Evolutionary conservation across 2,329 filamentous ascomycete species (phyloP), one percentile per base, ranked within the genome.

Genomic region (Aureobasidium leucospermi): DNA sequence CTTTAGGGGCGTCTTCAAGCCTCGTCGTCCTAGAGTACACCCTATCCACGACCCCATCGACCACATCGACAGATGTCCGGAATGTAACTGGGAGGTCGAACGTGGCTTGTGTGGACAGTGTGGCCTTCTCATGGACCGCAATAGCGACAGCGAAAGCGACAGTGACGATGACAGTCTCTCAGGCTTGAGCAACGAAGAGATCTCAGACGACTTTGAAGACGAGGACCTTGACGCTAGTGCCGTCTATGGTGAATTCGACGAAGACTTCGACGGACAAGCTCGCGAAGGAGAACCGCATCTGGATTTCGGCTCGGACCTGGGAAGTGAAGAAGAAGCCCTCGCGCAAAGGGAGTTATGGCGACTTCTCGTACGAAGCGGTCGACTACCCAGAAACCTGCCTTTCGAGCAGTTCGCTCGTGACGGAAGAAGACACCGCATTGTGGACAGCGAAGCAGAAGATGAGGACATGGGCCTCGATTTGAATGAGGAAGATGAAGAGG

Each of bases 71-170:
- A 79, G 85, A 63, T 89, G 86, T 68, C 85, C 85, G 1, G 63
- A 73, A 2, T 89, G 86, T 70, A 72, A 77, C 8, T 82, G 81
- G 78, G 86, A 88, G 69, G 74, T 88, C 48, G 82, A 85, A 67
- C 83, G 85, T 45, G 81, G 82, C 59, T 64, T 70, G 65, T 89
- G 85, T 65, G 63, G 68, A 23, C 73, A 76, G 19, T 88, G 85
- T 62, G 74, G 74, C 7, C 63, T 76, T 60, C 78, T 80, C 52
- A 81, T 80, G 56, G 75, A 78, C 53, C 74, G 78, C 23, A 78
- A 79, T 48, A 58, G 77, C 76, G 65, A 79, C 74, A 48, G 23
- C 19, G 48, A 52, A 19, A 52, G 34, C 34, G 47, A 49, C 60
- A 58, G 76, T 76, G 65, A 79, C 74, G 13, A 8, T 13, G 34